A percentile compares a stretch with the other conserved stretches of the same genome.
Conservation (phyloP, 2,329 filamentous ascomycete genomes). For the Macrophomina tecta region DNA sequence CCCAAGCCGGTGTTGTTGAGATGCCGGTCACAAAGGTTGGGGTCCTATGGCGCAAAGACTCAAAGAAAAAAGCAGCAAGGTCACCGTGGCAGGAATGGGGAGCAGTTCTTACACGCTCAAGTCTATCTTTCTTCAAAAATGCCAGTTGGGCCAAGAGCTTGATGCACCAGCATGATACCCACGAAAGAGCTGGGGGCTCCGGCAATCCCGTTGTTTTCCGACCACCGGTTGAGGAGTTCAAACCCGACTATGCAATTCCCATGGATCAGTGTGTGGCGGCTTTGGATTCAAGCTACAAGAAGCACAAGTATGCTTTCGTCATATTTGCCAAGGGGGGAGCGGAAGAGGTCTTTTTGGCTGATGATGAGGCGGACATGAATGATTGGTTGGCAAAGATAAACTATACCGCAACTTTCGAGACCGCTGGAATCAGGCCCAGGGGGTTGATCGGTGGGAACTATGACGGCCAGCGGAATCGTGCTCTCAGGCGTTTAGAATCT, state of each 20-base stretch:
- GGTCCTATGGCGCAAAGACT: constrained; percentile 90
- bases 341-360: constrained; percentile 89
- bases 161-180: constrained; percentile 84
- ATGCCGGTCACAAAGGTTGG: constrained; percentile 98
- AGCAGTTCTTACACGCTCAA: constrained; percentile 92
- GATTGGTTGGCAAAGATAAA: constrained; percentile 97
- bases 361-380: constrained; percentile 89
- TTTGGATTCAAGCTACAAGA: constrained; percentile 84
- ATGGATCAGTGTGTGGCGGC: constrained; percentile 92
- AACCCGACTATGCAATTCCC: constrained; percentile 90
- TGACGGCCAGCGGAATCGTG: constrained; percentile 77
- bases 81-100: constrained; percentile 99
- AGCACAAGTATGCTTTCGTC: constrained; percentile 93
- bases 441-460: constrained; percentile 85
- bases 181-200: constrained; percentile 77
- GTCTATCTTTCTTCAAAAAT: constrained; percentile 96
- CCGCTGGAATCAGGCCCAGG: constrained; percentile 87
- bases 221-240: constrained; percentile 88
- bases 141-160: constrained; percentile 89
- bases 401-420: constrained; percentile 92
- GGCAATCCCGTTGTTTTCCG: constrained; percentile 85
- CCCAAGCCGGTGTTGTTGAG: constrained; percentile 91
- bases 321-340: constrained; percentile 81
- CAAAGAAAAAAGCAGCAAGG: constrained; percentile 89
- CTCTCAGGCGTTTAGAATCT: constrained; percentile 73